phyloP scores from a whole-genome alignment of 441 rosid species.

The Flueggea neowawraea region DNA sequence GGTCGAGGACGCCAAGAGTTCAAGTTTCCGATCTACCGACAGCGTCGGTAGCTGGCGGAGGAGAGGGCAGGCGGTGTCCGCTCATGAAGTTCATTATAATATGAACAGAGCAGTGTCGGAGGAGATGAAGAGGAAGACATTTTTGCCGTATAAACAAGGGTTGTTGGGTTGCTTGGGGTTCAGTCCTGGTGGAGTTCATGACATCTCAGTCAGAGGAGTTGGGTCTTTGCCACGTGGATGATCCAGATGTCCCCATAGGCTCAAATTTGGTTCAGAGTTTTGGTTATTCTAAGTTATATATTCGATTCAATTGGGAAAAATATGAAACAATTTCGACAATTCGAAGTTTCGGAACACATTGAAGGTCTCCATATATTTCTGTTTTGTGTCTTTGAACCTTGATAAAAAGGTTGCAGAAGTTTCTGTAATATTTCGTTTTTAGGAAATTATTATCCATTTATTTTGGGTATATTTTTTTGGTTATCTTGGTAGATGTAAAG shows the following conservation, averaged over 20 bases:
- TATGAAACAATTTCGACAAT: no score
- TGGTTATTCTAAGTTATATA: no score
- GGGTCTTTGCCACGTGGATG: constrained; percentile 73
- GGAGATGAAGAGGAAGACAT: constrained; percentile 84
- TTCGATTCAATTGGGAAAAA: no score
- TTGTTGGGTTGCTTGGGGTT: constrained; percentile 83
- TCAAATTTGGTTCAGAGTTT: no score
- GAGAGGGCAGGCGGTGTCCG: constrained; percentile 43
- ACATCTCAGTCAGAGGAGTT: constrained; percentile 50
- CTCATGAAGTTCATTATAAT: constrained; percentile 87
- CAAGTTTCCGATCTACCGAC: constrained; percentile 71
- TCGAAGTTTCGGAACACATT: no score
- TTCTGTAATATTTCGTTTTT: no score
- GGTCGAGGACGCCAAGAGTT: constrained; percentile 38
- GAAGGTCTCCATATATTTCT: no score
- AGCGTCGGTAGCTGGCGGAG: constrained; percentile 49
- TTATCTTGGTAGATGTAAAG: no score
- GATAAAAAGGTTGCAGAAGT: no score
- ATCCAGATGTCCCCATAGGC: constrained; percentile 22
- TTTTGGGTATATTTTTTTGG: no score
- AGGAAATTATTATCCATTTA: no score
- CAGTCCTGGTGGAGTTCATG: constrained; percentile 45
- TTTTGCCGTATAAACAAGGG: constrained; percentile 86
- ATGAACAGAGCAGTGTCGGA: constrained; percentile 78
- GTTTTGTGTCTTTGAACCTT: constrained; percentile 1